A percentile compares a stretch with the other conserved stretches of the same genome.
These are phyloP conservation scores for Fusarium bulbicola DNA, from an alignment of 2,329 filamentous ascomycete genomes.

Conservation along the genomic window DNA sequence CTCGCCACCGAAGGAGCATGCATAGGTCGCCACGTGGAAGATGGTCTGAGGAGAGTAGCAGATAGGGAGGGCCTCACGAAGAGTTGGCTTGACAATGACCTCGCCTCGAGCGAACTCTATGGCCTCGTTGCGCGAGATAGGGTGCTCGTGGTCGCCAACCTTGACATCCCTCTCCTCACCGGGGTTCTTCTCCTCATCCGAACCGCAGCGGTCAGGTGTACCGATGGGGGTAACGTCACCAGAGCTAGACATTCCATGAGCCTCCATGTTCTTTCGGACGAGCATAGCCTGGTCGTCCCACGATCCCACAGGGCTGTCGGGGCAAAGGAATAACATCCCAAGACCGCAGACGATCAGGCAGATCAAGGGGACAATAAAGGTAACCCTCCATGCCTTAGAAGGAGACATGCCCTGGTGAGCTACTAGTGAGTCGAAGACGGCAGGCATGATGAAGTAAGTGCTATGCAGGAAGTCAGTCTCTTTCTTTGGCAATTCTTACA, in stretches of 20 bases:
- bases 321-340: constrained; percentile 76
- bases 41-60: constrained; percentile 63
- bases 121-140: constrained; percentile 60
- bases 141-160: constrained; percentile 55
- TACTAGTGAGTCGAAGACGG: constrained; percentile 82
- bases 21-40: constrained; percentile 65
- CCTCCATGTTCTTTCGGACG: constrained; percentile 61
- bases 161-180: constrained; percentile 49
- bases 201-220: constrained; percentile 48
- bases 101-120: constrained; percentile 64
- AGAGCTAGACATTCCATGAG: constrained; percentile 52
- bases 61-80: constrained; percentile 57
- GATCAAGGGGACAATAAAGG: constrained; percentile 85
- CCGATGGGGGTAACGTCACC: constrained; percentile 63
- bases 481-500: neutral
- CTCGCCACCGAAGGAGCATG: constrained; percentile 71
- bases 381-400: constrained; percentile 82
- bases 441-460: constrained; percentile 94
- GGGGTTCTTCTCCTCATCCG: constrained; percentile 48
- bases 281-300: constrained; percentile 78
- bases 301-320: constrained; percentile 83
- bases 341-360: constrained; percentile 74
- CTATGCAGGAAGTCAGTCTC: constrained; percentile 9
- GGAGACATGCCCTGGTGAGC: constrained; percentile 64
- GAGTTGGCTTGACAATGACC: constrained; percentile 64